Conservation (phyloP, 108 stramenopile genomes). For the Mediolabrus comicus region DNA sequence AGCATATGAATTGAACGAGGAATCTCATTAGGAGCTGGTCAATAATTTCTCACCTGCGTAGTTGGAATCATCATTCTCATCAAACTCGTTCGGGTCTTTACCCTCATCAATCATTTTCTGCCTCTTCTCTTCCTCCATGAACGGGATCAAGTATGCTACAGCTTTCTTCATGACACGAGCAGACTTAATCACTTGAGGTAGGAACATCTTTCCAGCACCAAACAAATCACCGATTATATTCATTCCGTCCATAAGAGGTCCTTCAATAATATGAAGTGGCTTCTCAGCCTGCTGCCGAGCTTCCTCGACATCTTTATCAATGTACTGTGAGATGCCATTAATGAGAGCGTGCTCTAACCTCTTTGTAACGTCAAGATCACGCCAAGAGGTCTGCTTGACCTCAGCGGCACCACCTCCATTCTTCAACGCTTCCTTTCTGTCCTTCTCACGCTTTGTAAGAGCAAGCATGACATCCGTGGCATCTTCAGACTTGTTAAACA, state of each 20-base stretch:
- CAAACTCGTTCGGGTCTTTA: slow-evolving; percentile 77
- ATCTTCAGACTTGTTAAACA: slow-evolving; percentile 80
- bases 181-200: slow-evolving; percentile 99
- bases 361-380: slow-evolving; percentile 81
- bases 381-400: slow-evolving; percentile 81
- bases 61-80: slow-evolving; percentile 85
- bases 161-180: slow-evolving; percentile 99
- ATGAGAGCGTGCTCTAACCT: slow-evolving; percentile 96
- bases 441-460: slow-evolving; percentile 85
- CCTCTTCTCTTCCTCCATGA: slow-evolving; percentile 99
- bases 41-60: slow-evolving; percentile 58
- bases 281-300: slow-evolving; percentile 62
- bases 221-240: slow-evolving; percentile 99
- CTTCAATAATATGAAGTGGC: slow-evolving; percentile 98
- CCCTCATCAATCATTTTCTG: slow-evolving; percentile 84
- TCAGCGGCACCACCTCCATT: slow-evolving; percentile 66
- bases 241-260: slow-evolving; percentile 99
- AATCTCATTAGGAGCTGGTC: background rate
- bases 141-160: slow-evolving; percentile 97
- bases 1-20: slow-evolving; percentile 2
- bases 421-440: slow-evolving; percentile 77
- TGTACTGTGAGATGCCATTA: slow-evolving; percentile 96
- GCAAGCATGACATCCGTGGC: slow-evolving; percentile 96
- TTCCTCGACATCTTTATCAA: slow-evolving; percentile 90
- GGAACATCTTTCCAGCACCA: slow-evolving; percentile 99